Base-by-base conservation (phyloP, 768 basidiomycete genomes). In the Agaricus sinodeliciosus region DNA sequence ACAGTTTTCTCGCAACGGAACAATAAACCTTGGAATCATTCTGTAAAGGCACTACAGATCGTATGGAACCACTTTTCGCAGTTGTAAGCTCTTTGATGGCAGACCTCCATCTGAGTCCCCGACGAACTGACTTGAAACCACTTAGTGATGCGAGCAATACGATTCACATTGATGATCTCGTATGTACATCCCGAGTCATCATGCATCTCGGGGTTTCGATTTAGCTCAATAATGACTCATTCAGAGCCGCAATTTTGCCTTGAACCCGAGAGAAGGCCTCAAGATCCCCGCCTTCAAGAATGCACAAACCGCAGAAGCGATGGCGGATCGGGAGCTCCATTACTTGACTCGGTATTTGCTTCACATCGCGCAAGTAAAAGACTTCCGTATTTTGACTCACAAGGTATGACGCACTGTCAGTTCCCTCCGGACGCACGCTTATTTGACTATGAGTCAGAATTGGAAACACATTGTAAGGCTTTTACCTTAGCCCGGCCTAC, bases 51-150 rank as follows among this genome's bases (percentile, higher is more conserved):
- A 4, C 74, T 91, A 9, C 81, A 87, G 60, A 88, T 93, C 43
- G 87, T 94, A 46, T 94, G 90, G 90, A 87, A 85, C 57, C 81
- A 84, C 59, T 89, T 91, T 61, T 84, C 88, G 5, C 86, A 87
- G 62, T 90, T 82, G 90, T 87, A 56, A 49, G 74, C 63, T 18
- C 39, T 51, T 31, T 5, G 42, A 8, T 22, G 18, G 25, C 31
- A 31, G 6, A 31, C 31, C n/a, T 19, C 5, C 13, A 9, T 35
- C 25, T 39, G 48, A 2, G 11, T 26, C 22, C 31, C 31, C 36
- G 22, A 27, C 31, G 16, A 28, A 49, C 26, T 37, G 9, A 28
- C 40, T 47, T 16, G 49, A 48, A 43, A 41, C 19, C 37, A 19
- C 39, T 18, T 56, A 87, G 85, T 63, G 72, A 77, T 57, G 76